phyloP scores from a whole-genome alignment of 176 grass and related monocot species.

The Phoenix dactylifera region DNA sequence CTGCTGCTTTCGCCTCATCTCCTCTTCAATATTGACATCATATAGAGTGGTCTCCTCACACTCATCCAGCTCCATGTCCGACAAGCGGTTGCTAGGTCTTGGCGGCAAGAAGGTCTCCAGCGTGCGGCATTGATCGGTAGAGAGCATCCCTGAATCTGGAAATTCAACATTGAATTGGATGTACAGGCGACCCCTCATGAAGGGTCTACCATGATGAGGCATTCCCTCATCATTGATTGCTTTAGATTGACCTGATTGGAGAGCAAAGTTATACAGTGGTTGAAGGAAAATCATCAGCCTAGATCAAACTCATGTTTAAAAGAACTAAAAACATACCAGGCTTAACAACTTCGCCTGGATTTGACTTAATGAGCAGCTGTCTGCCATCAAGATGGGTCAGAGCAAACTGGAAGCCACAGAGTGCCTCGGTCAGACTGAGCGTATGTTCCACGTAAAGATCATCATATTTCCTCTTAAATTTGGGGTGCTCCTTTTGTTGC shows the following conservation, averaged over 20 bases:
- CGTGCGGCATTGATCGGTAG: slow-evolving; percentile 35
- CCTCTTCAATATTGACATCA: slow-evolving; percentile 92
- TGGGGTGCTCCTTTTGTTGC: slow-evolving; percentile 88
- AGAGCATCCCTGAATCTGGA: slow-evolving; percentile 46
- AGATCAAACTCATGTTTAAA: too few species aligned
- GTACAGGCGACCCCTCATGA: slow-evolving; percentile 83
- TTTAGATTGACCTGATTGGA: slow-evolving; percentile 58
- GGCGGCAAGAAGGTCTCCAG: slow-evolving; percentile 59
- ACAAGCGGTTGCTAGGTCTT: slow-evolving; percentile 27
- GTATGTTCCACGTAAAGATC: slow-evolving; percentile 68
- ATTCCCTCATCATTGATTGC: slow-evolving; percentile 94
- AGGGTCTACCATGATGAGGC: slow-evolving; percentile 77
- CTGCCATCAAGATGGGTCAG: slow-evolving; percentile 81
- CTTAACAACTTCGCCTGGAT: slow-evolving; percentile 81
- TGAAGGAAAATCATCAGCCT: too few species aligned
- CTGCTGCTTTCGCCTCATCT: slow-evolving; percentile 72
- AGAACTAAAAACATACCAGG: slow-evolving; percentile 37
- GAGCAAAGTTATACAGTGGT: not conserved
- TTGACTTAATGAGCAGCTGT: slow-evolving; percentile 83
- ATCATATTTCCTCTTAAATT: slow-evolving; percentile 82
- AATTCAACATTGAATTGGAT: slow-evolving; percentile 83
- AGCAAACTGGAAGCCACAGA: slow-evolving; percentile 88
- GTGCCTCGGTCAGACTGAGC: slow-evolving; percentile 73
- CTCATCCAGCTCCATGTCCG: slow-evolving; percentile 56
- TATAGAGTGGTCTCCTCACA: slow-evolving; percentile 79